Base-by-base conservation (phyloP, 1,139 yeast species). In the Candida anutae region DNA sequence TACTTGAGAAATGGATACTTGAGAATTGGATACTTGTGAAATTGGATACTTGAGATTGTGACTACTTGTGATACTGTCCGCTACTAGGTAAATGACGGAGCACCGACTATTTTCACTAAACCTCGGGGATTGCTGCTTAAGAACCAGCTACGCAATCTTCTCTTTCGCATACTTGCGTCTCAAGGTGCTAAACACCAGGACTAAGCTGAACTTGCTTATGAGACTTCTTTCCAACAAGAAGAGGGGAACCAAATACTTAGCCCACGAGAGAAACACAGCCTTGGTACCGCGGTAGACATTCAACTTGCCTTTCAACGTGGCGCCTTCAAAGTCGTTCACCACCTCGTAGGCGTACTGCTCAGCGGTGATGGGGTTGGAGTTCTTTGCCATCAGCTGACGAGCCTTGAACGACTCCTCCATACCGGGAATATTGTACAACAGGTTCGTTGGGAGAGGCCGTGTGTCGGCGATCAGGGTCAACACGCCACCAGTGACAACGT, bases 401-500 rank as follows among this genome's bases (percentile, higher is more conserved):
- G 50, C 58, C 16, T 48, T 54, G 34, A 79, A 56, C 1, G 78
- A 69, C 15, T 53, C 61, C 15, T 48, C 51, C 37, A 77, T 76
- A 28, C 58, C 72, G 4, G 71, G 72, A 26, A 65, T 61, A 32
- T 68, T 58, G 48, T 64, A 82, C 23, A 74, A 43, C 0, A 90
- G 78, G 19, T 50, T 56, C 17, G 53, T 53, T 2, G 85, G 82
- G 23, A 80, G 50, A 0, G 72, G 64, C 24, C 40, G 28, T 15
- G 34, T 61, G 39, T 74, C 80, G 1, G 70, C 76, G 36, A 78
- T 74, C 28, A 66, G 69, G 8, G 88, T 79, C 22, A 61, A 51
- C 15, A 78, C 84, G 21, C 77, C 83, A 22, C 55, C 85, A 5
- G 93, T 80, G 26, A 76, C 57, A 4, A 79, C 72, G 28, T 79